These are phyloP conservation scores for Kwoniella europaea DNA, from an alignment of 768 basidiomycete species.

Conservation along the genomic window DNA sequence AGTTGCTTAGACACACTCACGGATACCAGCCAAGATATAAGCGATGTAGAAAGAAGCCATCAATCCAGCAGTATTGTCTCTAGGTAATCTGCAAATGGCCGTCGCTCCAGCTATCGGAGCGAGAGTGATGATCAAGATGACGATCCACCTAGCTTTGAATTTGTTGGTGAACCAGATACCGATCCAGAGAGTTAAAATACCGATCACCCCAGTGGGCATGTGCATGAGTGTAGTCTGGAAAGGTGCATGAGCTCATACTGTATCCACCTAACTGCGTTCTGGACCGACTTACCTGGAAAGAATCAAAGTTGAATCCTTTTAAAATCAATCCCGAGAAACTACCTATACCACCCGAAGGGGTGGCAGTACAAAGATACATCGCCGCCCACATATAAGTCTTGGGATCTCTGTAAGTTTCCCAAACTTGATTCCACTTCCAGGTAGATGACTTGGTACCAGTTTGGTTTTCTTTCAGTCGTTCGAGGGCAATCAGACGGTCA, in stretches of 20 bases:
- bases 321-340: constrained; percentile 29
- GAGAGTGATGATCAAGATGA: constrained; percentile 27
- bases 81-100: constrained; percentile 28
- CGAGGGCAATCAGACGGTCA: constrained; percentile 42
- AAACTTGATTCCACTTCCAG: constrained; percentile 41
- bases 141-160: constrained; percentile 44
- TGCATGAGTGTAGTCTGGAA: constrained; percentile 44
- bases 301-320: constrained; percentile 24
- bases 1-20: background rate
- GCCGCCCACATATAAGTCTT: constrained; percentile 38
- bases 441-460: constrained; percentile 34
- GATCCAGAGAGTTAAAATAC: constrained; percentile 39
- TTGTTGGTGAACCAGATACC: constrained; percentile 48
- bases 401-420: constrained; percentile 34
- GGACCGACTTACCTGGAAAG: constrained; percentile 9
- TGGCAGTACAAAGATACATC: constrained; percentile 23
- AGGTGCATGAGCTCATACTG: too few relatives aligned
- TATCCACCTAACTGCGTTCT: too few relatives aligned
- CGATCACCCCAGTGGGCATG: constrained; percentile 50
- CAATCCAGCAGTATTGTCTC: constrained; percentile 21
- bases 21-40: constrained; percentile 37
- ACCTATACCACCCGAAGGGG: constrained; percentile 21
- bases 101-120: constrained; percentile 26
- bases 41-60: constrained; percentile 41
- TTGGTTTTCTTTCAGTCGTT: constrained; percentile 43